These are phyloP conservation scores for Camellia sinensis DNA, from an alignment of 148 eudicot species.

Conservation along the genomic window DNA sequence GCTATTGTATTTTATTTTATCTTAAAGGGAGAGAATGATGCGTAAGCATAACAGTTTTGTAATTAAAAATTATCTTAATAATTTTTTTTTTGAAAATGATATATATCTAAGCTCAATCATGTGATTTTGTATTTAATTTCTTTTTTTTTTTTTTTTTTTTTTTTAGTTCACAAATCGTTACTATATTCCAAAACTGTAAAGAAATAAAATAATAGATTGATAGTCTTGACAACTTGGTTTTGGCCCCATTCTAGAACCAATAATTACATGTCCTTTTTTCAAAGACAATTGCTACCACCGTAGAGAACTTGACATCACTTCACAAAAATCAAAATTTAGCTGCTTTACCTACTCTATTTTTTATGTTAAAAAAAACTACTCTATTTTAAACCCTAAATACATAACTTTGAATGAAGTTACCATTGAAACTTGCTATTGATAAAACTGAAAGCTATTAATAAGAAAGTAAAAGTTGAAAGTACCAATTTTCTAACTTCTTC, in stretches of 20 bases:
- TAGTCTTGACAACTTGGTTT: slow-evolving; percentile 7
- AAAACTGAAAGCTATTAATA: no score
- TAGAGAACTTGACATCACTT: slow-evolving; percentile 10
- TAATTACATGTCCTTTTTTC: slow-evolving; percentile 7
- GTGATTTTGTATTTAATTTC: no score
- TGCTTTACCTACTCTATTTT: slow-evolving; percentile 21
- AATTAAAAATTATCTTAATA: no score
- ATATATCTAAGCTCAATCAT: no score
- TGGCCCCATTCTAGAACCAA: slow-evolving; percentile 14
- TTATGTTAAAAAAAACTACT: background rate
- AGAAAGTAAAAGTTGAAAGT: no score
- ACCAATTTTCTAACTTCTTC: no score
- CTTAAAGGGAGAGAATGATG: background rate
- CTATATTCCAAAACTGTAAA: background rate
- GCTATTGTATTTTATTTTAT: background rate
- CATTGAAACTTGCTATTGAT: no score
- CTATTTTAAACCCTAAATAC: no score
- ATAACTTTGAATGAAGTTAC: no score
- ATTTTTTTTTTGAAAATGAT: no score
- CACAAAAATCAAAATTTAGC: slow-evolving; percentile 14
- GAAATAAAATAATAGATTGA: background rate
- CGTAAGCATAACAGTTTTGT: no score
- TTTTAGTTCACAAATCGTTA: background rate
- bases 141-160: no score
- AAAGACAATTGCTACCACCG: slow-evolving; percentile 2